Evolutionary conservation across 306 rosid genomes (phyloP).

Genomic region (Cicer pinnatifidum): DNA sequence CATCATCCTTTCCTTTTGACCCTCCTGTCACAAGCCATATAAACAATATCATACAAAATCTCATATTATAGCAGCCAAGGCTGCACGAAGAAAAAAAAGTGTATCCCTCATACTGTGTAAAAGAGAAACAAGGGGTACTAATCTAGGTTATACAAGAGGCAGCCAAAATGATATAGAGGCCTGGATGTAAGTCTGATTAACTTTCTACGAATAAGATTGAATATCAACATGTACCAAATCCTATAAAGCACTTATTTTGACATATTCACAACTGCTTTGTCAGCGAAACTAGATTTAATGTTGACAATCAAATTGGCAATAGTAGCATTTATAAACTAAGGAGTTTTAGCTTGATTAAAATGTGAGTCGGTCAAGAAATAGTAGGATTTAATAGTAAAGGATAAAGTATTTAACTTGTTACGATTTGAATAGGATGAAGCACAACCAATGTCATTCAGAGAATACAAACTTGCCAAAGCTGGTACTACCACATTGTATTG

Average conservation of each 20-base stretch:
- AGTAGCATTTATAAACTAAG: neutral
- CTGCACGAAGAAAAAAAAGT: conserved; percentile 9
- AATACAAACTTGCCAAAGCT: too few relatives aligned
- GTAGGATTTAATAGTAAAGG: neutral
- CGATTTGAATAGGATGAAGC: conserved; percentile 3
- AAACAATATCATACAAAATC: conserved; percentile 41
- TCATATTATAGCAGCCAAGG: conserved; percentile 11
- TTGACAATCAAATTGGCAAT: conserved; percentile 7
- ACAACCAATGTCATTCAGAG: neutral
- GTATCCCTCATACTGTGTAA: neutral
- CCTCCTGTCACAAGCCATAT: conserved; percentile 64
- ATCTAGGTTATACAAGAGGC: neutral
- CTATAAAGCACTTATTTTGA: conserved; percentile 7
- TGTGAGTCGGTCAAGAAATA: conserved; percentile 14
- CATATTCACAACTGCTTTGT: neutral
- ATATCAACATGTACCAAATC: conserved; percentile 2
- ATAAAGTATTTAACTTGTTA: neutral
- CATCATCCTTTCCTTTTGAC: conserved; percentile 63
- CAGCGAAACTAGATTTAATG: neutral
- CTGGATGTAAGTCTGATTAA: neutral
- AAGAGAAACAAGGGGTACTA: conserved; percentile 23
- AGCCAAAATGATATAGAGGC: neutral
- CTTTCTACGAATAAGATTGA: conserved; percentile 9
- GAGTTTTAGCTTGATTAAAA: neutral
- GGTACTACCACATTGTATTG: too few relatives aligned